A percentile compares a stretch with the other conserved stretches of the same genome.
phyloP scores from a whole-genome alignment of 345 rosid species.

The Geranium rotundifolium region DNA sequence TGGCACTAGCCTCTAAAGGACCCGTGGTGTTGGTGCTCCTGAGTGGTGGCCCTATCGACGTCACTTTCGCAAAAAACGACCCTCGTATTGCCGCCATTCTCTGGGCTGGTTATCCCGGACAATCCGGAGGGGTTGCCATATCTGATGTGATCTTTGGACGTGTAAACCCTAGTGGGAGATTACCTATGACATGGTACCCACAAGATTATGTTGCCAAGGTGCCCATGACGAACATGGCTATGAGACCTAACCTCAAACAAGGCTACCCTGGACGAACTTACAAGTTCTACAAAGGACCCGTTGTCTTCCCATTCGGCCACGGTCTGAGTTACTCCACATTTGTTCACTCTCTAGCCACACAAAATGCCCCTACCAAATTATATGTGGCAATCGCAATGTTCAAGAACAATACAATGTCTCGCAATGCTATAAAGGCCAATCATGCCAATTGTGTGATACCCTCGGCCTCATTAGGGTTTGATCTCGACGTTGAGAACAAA shows the following conservation, averaged over 20 bases:
- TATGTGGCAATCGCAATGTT: slow-evolving; percentile 36
- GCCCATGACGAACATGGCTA: slow-evolving; percentile 85
- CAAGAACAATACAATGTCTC: slow-evolving; percentile 28
- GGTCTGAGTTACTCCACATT: slow-evolving; percentile 78
- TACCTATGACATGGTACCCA: slow-evolving; percentile 94
- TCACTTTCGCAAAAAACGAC: slow-evolving; percentile 52
- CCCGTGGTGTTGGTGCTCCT: slow-evolving; percentile 59
- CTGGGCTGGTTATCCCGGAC: slow-evolving; percentile 98
- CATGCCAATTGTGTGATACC: too few species aligned
- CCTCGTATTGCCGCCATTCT: slow-evolving; percentile 40
- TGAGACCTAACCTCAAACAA: slow-evolving; percentile 45
- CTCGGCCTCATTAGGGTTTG: too few species aligned
- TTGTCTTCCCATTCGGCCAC: slow-evolving; percentile 76
- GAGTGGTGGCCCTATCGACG: slow-evolving; percentile 81
- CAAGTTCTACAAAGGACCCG: slow-evolving; percentile 68
- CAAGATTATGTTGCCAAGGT: slow-evolving; percentile 47
- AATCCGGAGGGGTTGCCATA: slow-evolving; percentile 80
- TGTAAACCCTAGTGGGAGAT: slow-evolving; percentile 74
- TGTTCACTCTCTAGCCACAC: slow-evolving; percentile 35
- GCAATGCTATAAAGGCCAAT: slow-evolving; percentile 57
- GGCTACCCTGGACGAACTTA: slow-evolving; percentile 79
- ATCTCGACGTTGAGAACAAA: slow-evolving; percentile 44
- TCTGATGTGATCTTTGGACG: slow-evolving; percentile 68
- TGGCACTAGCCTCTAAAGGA: slow-evolving; percentile 51
- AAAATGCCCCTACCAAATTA: slow-evolving; percentile 36